Base-by-base conservation (phyloP, 2,329 filamentous ascomycete species). In the Colletotrichum liaoningense region DNA sequence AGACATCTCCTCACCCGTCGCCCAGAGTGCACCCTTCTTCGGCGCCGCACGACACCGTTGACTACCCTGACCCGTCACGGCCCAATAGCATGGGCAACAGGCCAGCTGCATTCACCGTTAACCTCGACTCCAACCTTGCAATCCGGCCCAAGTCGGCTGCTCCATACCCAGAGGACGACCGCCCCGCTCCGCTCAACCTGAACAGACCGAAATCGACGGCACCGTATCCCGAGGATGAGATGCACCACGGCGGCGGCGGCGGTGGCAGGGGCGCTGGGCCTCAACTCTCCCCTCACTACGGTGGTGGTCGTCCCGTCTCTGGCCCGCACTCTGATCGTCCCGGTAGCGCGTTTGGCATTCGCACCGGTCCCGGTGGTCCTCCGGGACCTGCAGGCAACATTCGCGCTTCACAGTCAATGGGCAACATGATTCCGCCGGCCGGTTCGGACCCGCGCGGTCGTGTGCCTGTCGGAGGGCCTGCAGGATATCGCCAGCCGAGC, bases 101-200 rank as follows among this genome's bases (percentile, higher is more conserved):
- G 65, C 81, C 83, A 14, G 85, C 88, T 8, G 88, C 88, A 5
- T 91, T 90, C 75, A 84, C 83, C 5, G 81, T 90, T 59, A 87
- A 88, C 56, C 77, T 89, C 7, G 84, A 88, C 63, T 77, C 81
- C 35, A 79, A 77, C 46, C 76, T 81, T 58, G 78, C 79, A 7
- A 71, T 80, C 33, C 86, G 90, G 42, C 82, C 89, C 19, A 88
- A 86, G 69, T 88, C 91, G 11, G 86, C 88, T 26, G 91, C 91
- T 1, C 93, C 93, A 1, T 95, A 95, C 77, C 93, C 93, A 0
- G 87, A 92, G 63, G 92, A 94, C 75, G 91, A 93, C 76, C 85
- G 86, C 66, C 88, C 90, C 24, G 85, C 88, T 59, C 86, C 85
- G n/a, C 80, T 87, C 57, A 84, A 80, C 69, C 73, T 85, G 22